Conservation (phyloP, 257 asterid genomes). For the Nyctanthes arbortristis region DNA sequence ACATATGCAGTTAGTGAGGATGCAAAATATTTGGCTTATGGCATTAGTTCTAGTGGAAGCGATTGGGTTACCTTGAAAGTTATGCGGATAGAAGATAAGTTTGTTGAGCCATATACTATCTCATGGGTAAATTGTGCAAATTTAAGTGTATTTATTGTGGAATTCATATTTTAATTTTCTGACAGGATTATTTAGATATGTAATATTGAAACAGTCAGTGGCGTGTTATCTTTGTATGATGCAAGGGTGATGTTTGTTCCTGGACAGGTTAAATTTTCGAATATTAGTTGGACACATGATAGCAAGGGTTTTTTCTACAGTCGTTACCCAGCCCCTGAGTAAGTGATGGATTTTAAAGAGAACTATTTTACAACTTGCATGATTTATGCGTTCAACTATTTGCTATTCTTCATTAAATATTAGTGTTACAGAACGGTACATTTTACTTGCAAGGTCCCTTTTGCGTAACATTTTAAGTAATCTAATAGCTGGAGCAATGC, state of each 20-base stretch:
- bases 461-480: neutral
- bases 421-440: neutral
- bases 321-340: conserved; percentile 67
- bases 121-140: conserved; percentile 47
- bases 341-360: conserved; percentile 21
- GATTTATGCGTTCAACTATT: neutral
- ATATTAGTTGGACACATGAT: conserved; percentile 58
- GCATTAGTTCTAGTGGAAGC: conserved; percentile 64
- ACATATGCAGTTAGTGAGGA: conserved; percentile 56
- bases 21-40: conserved; percentile 60
- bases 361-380: neutral
- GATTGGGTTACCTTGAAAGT: conserved; percentile 70
- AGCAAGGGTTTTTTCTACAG: conserved; percentile 67
- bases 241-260: neutral
- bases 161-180: neutral
- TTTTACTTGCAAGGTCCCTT: neutral
- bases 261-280: conserved; percentile 58
- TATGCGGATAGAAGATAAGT: conserved; percentile 51
- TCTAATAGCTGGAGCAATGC: neutral
- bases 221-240: neutral
- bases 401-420: neutral
- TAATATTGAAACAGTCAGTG: neutral
- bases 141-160: neutral
- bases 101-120: conserved; percentile 38
- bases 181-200: neutral